A percentile compares a stretch with the other conserved stretches of the same genome.
Conservation (phyloP, 495 filamentous ascomycete species). For the Lasiosphaeria hispida region DNA sequence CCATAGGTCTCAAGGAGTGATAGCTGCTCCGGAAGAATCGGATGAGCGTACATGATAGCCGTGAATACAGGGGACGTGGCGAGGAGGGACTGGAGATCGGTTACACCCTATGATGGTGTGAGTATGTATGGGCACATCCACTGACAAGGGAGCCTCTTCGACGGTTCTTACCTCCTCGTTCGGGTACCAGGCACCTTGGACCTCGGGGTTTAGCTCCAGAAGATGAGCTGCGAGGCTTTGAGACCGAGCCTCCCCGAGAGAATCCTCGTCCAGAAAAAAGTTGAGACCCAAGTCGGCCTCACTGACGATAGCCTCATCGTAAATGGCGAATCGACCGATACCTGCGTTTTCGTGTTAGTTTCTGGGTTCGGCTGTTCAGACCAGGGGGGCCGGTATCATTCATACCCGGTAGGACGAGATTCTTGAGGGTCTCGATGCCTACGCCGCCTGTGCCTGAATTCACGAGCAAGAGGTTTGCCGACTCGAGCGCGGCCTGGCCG, state of each 20-base stretch:
- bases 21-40: conserved; percentile 60
- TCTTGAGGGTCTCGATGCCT: conserved; percentile 93
- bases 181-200: conserved; percentile 63
- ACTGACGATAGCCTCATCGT: conserved; percentile 71
- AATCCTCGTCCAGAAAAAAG: conserved; percentile 85
- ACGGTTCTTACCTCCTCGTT: conserved; percentile 35
- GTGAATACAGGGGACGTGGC: conserved; percentile 58
- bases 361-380: background rate
- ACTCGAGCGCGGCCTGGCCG: conserved; percentile 86
- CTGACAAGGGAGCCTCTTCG: background rate
- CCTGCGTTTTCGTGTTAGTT: conserved; percentile 42
- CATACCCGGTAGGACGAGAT: conserved; percentile 80
- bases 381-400: background rate
- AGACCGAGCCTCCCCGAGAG: conserved; percentile 76
- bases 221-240: conserved; percentile 72
- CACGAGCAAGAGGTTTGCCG: conserved; percentile 81
- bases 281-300: conserved; percentile 90
- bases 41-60: conserved; percentile 71
- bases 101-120: conserved; percentile 19
- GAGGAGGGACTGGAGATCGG: conserved; percentile 38
- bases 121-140: conserved; percentile 9
- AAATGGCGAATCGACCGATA: conserved; percentile 91
- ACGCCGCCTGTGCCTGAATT: conserved; percentile 80
- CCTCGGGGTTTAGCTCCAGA: conserved; percentile 93
- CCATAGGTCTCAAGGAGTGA: conserved; percentile 57